Percentiles rank a stretch among this genome's conserved stretches.
phyloP scores from a whole-genome alignment of 2,329 filamentous ascomycete genomes.

The Scytalidium lignicola region DNA sequence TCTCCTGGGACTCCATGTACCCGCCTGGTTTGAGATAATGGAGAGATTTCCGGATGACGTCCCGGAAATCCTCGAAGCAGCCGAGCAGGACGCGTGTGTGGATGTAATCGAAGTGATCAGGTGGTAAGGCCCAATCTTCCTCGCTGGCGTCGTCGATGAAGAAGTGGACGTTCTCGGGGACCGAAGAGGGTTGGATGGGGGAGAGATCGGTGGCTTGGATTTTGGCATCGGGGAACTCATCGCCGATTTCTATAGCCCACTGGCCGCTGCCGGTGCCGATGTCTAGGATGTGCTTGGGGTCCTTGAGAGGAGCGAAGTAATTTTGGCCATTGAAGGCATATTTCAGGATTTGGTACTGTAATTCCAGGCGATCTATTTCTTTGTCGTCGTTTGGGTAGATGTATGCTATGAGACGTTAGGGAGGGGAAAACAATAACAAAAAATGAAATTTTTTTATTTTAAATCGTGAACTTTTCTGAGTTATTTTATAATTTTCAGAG shows the following conservation, averaged over 20 bases:
- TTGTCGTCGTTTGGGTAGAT: conserved; percentile 38
- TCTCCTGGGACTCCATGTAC: conserved; percentile 17
- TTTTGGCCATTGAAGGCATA: conserved; percentile 32
- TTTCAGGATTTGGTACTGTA: conserved; percentile 41
- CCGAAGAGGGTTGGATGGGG: conserved; percentile 56
- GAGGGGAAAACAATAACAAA: neutral
- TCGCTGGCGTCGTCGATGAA: conserved; percentile 39
- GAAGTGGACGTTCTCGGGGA: conserved; percentile 68
- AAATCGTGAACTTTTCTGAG: too few relatives aligned
- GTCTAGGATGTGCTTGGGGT: conserved; percentile 38
- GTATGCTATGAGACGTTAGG: conserved; percentile 6
- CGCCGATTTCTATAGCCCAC: conserved; percentile 64
- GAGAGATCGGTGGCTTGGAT: conserved; percentile 60
- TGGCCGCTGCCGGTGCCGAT: conserved; percentile 47
- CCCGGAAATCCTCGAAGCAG: conserved; percentile 49
- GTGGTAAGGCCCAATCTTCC: conserved; percentile 39
- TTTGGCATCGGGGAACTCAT: conserved; percentile 49
- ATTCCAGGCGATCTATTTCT: conserved; percentile 40
- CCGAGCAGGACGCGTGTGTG: conserved; percentile 51
- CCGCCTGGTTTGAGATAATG: conserved; percentile 15
- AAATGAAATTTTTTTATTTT: too few relatives aligned
- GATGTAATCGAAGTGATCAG: conserved; percentile 49
- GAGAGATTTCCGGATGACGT: conserved; percentile 7
- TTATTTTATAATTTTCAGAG: too few relatives aligned
- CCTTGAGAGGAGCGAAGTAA: conserved; percentile 35